Conservation (phyloP, 345 rosid species). For the Melaleuca alternifolia region DNA sequence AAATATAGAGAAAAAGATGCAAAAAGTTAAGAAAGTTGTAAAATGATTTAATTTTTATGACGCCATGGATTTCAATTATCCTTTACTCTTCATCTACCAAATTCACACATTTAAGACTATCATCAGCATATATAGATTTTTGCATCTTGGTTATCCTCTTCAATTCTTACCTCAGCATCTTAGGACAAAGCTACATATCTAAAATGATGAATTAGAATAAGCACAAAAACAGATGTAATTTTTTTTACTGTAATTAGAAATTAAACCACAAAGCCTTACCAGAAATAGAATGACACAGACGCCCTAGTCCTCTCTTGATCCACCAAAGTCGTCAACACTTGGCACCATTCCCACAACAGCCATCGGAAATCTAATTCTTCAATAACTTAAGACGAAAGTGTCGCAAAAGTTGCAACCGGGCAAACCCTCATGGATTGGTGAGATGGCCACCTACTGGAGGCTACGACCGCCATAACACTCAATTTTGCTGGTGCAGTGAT, state of each 20-base stretch:
- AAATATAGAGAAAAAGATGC: not conserved
- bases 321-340: fast-evolving
- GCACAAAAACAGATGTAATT: not conserved
- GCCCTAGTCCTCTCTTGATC: not conserved
- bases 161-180: not conserved
- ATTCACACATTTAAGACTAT: not conserved
- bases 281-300: not conserved
- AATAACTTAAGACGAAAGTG: not conserved
- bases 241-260: not conserved
- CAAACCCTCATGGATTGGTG: not conserved
- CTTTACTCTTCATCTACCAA: not conserved
- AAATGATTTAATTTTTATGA: not conserved
- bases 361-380: not conserved
- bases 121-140: not conserved
- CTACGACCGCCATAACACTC: fast-evolving
- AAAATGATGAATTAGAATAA: not conserved
- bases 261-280: not conserved
- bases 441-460: not conserved
- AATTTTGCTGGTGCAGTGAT: not conserved
- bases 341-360: not conserved
- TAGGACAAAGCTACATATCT: not conserved
- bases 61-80: not conserved
- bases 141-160: not conserved
- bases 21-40: not conserved
- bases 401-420: not conserved